Evolutionary conservation across 306 rosid genomes (phyloP).

Genomic region (Sicyos baderoa): DNA sequence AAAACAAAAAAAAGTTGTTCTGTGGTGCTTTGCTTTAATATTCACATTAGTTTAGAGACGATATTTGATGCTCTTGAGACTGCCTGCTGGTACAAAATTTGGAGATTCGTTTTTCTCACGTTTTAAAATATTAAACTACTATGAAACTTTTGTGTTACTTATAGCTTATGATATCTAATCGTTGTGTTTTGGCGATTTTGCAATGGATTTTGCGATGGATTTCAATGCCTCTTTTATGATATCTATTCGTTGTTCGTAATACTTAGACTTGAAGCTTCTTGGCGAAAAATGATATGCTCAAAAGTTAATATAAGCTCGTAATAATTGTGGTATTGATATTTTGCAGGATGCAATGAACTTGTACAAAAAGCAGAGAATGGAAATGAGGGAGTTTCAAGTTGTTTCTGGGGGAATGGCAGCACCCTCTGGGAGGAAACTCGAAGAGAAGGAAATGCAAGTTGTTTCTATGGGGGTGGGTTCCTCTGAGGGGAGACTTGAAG

Average conservation of each 20-base stretch:
- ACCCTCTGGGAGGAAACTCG: conserved; percentile 34
- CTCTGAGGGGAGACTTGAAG: conserved; percentile 35
- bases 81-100: background rate
- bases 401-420: conserved; percentile 29
- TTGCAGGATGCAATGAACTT: conserved; percentile 72
- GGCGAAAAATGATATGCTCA: background rate
- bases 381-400: conserved; percentile 27
- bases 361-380: conserved; percentile 67
- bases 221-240: too few relatives aligned
- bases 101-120: background rate
- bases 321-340: conserved; percentile 4
- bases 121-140: background rate
- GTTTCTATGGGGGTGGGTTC: conserved; percentile 30
- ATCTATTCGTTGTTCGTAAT: background rate
- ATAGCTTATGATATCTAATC: background rate
- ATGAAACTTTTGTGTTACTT: background rate
- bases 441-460: conserved; percentile 25
- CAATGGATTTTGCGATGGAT: background rate
- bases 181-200: background rate
- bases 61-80: background rate
- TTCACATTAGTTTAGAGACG: background rate
- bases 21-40: background rate
- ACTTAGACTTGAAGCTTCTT: background rate
- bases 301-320: background rate
- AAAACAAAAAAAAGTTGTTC: too few relatives aligned